phyloP scores from a whole-genome alignment of 371 early-diverging fungal genomes.

The Sporodiniella umbellata region DNA sequence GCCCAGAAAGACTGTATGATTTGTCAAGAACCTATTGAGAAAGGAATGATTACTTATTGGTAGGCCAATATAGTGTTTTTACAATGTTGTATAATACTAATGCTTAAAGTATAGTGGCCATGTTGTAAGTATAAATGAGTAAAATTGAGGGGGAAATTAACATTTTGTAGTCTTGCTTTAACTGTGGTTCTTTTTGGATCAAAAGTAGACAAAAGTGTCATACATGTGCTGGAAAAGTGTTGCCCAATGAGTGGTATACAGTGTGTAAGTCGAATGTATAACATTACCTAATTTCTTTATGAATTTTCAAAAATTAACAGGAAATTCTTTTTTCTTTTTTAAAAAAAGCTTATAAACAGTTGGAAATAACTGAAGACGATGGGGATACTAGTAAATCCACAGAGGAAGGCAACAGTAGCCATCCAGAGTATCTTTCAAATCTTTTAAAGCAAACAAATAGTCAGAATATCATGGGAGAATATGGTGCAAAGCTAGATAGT shows the following conservation, averaged over 20 bases:
- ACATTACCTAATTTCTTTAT: neutral
- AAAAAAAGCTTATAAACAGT: slow-evolving; percentile 5
- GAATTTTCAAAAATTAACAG: neutral
- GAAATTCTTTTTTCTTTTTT: neutral
- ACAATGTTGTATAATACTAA: neutral
- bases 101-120: slow-evolving; percentile 21
- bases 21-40: slow-evolving; percentile 45
- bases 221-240: slow-evolving; percentile 26
- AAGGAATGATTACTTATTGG: slow-evolving; percentile 62
- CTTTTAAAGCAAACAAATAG: slow-evolving; percentile 6
- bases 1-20: slow-evolving; percentile 47
- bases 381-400: too few species aligned
- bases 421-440: neutral
- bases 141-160: neutral
- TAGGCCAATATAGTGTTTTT: slow-evolving; percentile 32
- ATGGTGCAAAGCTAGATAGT: slow-evolving; percentile 59
- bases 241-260: slow-evolving; percentile 24
- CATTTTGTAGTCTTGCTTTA: slow-evolving; percentile 22
- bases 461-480: slow-evolving; percentile 9
- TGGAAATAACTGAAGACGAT: slow-evolving; percentile 3
- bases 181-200: slow-evolving; percentile 32
- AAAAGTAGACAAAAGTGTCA: slow-evolving; percentile 23
- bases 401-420: neutral
- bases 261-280: too few species aligned
- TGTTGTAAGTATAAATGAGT: slow-evolving; percentile 9